Evolutionary conservation across 352 stramenopile species (phyloP), one percentile per base, ranked within the genome.

Genomic region (Pythium monospermum): DNA sequence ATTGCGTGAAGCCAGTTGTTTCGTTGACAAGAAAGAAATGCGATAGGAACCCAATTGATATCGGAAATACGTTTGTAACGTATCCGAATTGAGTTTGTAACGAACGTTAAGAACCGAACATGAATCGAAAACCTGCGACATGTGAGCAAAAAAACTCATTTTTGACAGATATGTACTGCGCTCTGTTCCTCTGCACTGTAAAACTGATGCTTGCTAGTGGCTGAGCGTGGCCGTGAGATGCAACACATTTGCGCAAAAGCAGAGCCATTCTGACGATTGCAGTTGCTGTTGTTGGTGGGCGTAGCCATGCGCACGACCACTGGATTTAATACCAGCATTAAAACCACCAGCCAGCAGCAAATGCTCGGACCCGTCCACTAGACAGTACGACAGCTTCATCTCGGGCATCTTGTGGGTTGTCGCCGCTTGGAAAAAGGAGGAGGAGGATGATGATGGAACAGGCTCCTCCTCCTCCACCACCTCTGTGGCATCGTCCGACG

Each of bases 161-260:
- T n/a, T n/a, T n/a, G n/a, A n/a, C n/a, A n/a, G n/a, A n/a, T n/a
- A n/a, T n/a, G n/a, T n/a, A n/a, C n/a, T n/a, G n/a, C n/a, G n/a
- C n/a, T n/a, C n/a, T n/a, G n/a, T n/a, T n/a, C n/a, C n/a, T n/a
- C n/a, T n/a, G n/a, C n/a, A n/a, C n/a, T n/a, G n/a, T n/a, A n/a
- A n/a, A n/a, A n/a, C n/a, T n/a, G n/a, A n/a, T n/a, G n/a, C n/a
- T n/a, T n/a, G n/a, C n/a, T n/a, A n/a, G n/a, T 39, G 36, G 4
- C 39, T 32, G 27, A 71, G 32, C 4, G 66, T 59, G 21, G 69
- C 67, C 11, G 68, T 79, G 22, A 87, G 56, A 56, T 85, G 76
- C 51, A 73, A 71, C 18, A 82, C 69, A 37, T 85, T 85, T 3
- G 71, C 71, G 49, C 73, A 87, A 44, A 87, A 85, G 64, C 71